Evolutionary conservation across 495 filamentous ascomycete genomes (phyloP).

Genomic region (Neurospora sp.): DNA sequence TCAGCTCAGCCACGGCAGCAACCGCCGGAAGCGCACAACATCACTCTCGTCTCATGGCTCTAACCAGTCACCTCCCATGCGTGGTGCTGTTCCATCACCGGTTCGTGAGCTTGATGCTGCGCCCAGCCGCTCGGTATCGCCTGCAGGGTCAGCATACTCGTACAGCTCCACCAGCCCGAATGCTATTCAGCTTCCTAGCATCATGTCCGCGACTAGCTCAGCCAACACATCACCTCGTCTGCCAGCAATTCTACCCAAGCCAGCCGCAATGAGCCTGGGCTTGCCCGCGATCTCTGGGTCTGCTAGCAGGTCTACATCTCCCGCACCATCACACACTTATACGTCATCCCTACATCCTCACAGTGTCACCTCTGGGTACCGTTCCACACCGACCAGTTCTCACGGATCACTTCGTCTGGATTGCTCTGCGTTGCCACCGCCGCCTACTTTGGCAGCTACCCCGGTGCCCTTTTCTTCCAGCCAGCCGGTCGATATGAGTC

Average conservation of each 20-base stretch:
- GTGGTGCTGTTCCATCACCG: slow-evolving; percentile 34
- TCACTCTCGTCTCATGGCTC: slow-evolving; percentile 47
- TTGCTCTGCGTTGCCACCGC: slow-evolving; percentile 32
- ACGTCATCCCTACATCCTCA: slow-evolving; percentile 23
- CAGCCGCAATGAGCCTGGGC: slow-evolving; percentile 37
- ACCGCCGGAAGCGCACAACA: slow-evolving; percentile 56
- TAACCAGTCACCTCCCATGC: slow-evolving; percentile 38
- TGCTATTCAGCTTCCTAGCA: slow-evolving; percentile 36
- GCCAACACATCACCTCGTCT: slow-evolving; percentile 33
- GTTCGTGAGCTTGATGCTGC: slow-evolving; percentile 29
- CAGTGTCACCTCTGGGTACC: slow-evolving; percentile 19
- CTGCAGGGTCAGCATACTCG: slow-evolving; percentile 25
- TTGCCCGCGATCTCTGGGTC: slow-evolving; percentile 13
- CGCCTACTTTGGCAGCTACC: slow-evolving; percentile 21
- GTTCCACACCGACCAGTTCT: slow-evolving; percentile 16
- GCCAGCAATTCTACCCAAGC: slow-evolving; percentile 53
- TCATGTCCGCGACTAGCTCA: slow-evolving; percentile 22
- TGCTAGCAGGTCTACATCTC: slow-evolving; percentile 16
- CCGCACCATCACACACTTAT: slow-evolving; percentile 25
- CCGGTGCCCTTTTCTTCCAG: slow-evolving; percentile 10
- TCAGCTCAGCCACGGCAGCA: slow-evolving; percentile 71
- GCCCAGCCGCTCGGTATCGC: slow-evolving; percentile 25
- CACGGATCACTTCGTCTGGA: slow-evolving; percentile 39
- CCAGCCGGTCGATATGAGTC: slow-evolving; percentile 51
- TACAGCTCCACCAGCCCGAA: slow-evolving; percentile 28